Base-by-base conservation (phyloP, 805 yeast species). In the Hanseniaspora occidentalis region DNA sequence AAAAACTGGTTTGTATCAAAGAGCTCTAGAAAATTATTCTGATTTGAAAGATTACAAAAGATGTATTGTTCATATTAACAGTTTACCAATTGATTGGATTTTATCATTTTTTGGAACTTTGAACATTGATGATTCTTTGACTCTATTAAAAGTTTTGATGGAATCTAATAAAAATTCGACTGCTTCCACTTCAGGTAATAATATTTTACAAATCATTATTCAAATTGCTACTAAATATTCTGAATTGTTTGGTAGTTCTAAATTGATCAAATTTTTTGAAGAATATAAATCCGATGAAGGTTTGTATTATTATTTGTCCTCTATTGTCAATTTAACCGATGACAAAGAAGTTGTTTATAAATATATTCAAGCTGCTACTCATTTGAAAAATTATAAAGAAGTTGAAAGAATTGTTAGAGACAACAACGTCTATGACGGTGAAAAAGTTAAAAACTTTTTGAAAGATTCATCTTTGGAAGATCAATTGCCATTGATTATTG, bases 201-300 rank as follows among this genome's bases (percentile, higher is more conserved):
- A 36, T 17, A 18, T 37, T 27, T 67, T 92, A 56, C 97, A 88
- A 64, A 82, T 83, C 46, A 92, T 84, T 23, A 86, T 89, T 46
- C 98, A 92, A 67, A 95, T 92, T 44, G 95, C 97, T 17, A 86
- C 96, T 44, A 92, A 88, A 63, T 92, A 82, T 65, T 84, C 96
- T 34, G 98, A 92, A 47, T 72, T 89, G 53, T 77, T 92, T 51
- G 97, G 97, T 20, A 75, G 96, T 4, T 67, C 75, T 47, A 75
- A 80, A 47, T 70, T 92, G 60, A 84, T 92, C 63, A 83, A 85
- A 61, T 64, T 92, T 45, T 92, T 92, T 61, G 99, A 92, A 65
- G 95, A 88, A 45, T 85, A 77, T 71, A 83, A 83, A 64, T 82
- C 94, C 43, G 72, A 70, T 48, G 98, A 92, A 66, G 99, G 98